A percentile compares a stretch with the other conserved stretches of the same genome.
Conservation (phyloP, 768 basidiomycete genomes). For the Rhizopogon vulgaris region DNA sequence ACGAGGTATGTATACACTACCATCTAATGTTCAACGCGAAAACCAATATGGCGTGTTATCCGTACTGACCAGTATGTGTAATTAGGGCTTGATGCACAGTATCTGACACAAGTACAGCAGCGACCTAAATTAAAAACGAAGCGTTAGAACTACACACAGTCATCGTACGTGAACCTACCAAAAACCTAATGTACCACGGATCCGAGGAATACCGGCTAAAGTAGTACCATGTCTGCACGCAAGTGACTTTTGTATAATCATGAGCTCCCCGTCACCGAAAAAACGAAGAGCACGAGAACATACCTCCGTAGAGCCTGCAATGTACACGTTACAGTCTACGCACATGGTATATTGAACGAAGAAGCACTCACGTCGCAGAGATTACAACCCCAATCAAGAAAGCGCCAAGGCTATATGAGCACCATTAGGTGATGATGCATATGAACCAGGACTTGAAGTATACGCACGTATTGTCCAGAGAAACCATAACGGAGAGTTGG, state of each 20-base stretch:
- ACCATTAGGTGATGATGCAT: neutral
- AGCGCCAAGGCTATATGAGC: constrained; percentile 39
- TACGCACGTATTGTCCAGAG: constrained; percentile 31
- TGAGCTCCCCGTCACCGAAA: neutral
- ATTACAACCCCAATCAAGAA: constrained; percentile 44
- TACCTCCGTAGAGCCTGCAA: constrained; percentile 47
- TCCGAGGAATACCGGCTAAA: constrained; percentile 43
- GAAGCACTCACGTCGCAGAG: constrained; percentile 40
- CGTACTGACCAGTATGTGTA: constrained; percentile 38
- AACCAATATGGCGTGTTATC: neutral
- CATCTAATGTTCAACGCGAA: neutral
- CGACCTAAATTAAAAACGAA: constrained; percentile 32
- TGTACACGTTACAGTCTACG: neutral
- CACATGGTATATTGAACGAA: neutral
- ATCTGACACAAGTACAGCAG: constrained; percentile 42
- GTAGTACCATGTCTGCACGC: constrained; percentile 52
- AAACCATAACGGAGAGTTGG: constrained; percentile 4
- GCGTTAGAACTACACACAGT: neutral
- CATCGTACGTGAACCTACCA: constrained; percentile 29
- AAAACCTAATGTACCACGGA: constrained; percentile 38
- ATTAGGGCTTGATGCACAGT: constrained; percentile 49
- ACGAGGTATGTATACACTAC: constrained; percentile 45
- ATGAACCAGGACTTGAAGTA: neutral
- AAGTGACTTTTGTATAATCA: constrained; percentile 36
- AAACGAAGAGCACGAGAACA: constrained; percentile 1